Percentiles rank a stretch among this genome's conserved stretches.
Conservation (phyloP, 192 early-diverging fungal genomes). For the Obelidium mucronatum region DNA sequence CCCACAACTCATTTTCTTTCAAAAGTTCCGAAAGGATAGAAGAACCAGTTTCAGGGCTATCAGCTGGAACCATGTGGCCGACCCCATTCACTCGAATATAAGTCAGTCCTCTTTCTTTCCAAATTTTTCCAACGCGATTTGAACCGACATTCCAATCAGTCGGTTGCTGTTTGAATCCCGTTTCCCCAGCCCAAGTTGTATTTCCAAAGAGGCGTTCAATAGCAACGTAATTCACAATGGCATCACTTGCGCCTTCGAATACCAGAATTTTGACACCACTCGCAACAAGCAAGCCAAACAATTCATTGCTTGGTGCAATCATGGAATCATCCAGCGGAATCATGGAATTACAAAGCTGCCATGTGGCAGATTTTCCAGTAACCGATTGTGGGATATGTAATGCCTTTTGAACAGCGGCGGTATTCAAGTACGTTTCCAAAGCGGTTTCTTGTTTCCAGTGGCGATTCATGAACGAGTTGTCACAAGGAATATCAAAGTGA, state of each 20-base stretch:
- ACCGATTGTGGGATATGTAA: slow-evolving; percentile 1
- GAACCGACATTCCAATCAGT: slow-evolving; percentile 15
- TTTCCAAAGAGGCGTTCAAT: slow-evolving; percentile 61
- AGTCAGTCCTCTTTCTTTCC: too few relatives aligned
- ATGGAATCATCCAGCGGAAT: not conserved
- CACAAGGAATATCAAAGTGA: not conserved
- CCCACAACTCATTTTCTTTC: too few relatives aligned
- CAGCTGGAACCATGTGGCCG: too few relatives aligned
- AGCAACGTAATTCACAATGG: slow-evolving; percentile 3
- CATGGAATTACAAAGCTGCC: not conserved
- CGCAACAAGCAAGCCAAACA: slow-evolving; percentile 7
- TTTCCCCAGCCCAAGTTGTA: slow-evolving; percentile 56
- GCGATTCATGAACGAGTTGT: not conserved
- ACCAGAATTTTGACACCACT: slow-evolving; percentile 12
- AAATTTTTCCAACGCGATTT: slow-evolving; percentile 52
- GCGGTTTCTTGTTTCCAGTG: not conserved
- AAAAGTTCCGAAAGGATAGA: not conserved
- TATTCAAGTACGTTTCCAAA: not conserved
- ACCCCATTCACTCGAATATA: too few relatives aligned
- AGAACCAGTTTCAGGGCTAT: slow-evolving; percentile 51
- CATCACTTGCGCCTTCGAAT: slow-evolving; percentile 15
- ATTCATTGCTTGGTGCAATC: not conserved
- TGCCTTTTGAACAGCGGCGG: not conserved
- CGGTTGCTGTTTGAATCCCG: slow-evolving; percentile 45
- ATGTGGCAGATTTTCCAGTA: not conserved